phyloP scores from a whole-genome alignment of 305 asterid species.

The Striga hermonthica region DNA sequence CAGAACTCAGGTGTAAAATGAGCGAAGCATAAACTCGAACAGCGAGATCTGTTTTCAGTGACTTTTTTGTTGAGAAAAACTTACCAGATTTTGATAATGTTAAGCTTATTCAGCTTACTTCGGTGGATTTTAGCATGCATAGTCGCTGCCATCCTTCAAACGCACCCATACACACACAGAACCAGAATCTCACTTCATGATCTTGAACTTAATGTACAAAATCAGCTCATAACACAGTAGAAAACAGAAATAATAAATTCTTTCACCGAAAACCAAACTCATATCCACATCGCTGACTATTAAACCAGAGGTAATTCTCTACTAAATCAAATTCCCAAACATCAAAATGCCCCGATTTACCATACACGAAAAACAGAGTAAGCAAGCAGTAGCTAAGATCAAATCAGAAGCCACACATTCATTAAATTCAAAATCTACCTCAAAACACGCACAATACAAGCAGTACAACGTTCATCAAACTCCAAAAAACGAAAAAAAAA shows the following conservation, averaged over 20 bases:
- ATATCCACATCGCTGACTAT: background rate
- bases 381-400: slow-evolving; percentile 11
- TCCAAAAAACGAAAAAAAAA: background rate
- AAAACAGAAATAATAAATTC: background rate
- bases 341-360: background rate
- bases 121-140: slow-evolving; percentile 72
- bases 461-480: background rate
- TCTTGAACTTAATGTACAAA: background rate
- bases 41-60: background rate
- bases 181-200: slow-evolving; percentile 9
- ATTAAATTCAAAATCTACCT: background rate
- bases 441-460: slow-evolving; percentile 10
- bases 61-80: background rate
- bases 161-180: slow-evolving; percentile 24
- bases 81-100: slow-evolving; percentile 79
- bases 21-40: slow-evolving; percentile 11
- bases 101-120: slow-evolving; percentile 63
- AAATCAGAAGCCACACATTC: background rate
- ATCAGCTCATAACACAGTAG: background rate
- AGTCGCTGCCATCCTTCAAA: slow-evolving; percentile 92
- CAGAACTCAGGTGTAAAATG: slow-evolving; percentile 22
- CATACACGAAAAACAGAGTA: slow-evolving; percentile 5
- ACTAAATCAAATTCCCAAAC: background rate
- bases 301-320: background rate
- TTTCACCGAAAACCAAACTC: background rate